phyloP scores from a whole-genome alignment of 805 yeast genomes.

The Hanseniaspora lindneri region DNA sequence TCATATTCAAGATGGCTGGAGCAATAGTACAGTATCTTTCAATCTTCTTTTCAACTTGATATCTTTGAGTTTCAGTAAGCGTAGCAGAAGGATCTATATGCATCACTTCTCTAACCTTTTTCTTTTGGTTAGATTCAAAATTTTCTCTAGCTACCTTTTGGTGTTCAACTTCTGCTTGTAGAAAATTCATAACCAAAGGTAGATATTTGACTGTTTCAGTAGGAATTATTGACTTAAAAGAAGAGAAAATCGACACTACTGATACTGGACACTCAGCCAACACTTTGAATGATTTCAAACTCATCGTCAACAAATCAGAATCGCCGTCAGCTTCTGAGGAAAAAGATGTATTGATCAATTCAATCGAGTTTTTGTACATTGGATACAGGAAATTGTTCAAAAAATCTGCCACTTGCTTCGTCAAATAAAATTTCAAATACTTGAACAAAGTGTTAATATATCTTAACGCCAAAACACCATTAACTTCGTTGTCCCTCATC shows the following conservation, averaged over 20 bases:
- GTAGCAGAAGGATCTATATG: background rate
- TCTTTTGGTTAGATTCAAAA: constrained; percentile 60
- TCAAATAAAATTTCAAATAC: constrained; percentile 56
- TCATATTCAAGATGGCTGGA: constrained; percentile 62
- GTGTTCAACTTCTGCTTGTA: constrained; percentile 68
- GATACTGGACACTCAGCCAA: constrained; percentile 95
- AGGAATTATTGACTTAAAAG: constrained; percentile 65
- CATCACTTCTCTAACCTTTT: constrained; percentile 39
- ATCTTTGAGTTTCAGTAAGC: constrained; percentile 5
- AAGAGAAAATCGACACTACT: constrained; percentile 80
- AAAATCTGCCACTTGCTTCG: constrained; percentile 66
- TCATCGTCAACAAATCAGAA: constrained; percentile 41
- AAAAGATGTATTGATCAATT: constrained; percentile 61
- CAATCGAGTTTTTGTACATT: constrained; percentile 69
- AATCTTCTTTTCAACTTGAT: constrained; percentile 32
- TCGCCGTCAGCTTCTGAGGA: background rate
- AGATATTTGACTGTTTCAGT: constrained; percentile 62
- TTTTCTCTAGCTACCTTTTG: constrained; percentile 56
- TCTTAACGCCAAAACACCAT: constrained; percentile 84
- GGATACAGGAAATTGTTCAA: constrained; percentile 54
- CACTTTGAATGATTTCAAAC: constrained; percentile 60
- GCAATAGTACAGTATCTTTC: constrained; percentile 55
- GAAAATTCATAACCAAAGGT: constrained; percentile 66
- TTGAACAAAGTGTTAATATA: constrained; percentile 76
- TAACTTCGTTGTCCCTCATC: constrained; percentile 80